Evolutionary conservation across 352 stramenopile genomes (phyloP).

Genomic region (Blastocystis sp.): DNA sequence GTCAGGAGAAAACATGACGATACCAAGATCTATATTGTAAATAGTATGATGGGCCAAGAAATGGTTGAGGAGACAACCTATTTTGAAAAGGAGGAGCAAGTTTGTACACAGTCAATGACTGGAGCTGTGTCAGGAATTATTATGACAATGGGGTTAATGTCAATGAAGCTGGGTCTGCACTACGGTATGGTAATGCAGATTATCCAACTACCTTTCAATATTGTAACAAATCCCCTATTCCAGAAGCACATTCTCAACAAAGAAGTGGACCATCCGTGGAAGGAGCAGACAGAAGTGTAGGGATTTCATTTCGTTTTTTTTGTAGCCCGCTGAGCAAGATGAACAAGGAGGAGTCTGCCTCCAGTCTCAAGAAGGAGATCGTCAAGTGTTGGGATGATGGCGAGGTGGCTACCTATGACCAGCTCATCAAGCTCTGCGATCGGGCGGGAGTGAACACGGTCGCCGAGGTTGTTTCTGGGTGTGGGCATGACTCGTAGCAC

Average conservation of each 20-base stretch:
- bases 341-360: not conserved
- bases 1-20: slow-evolving; percentile 40
- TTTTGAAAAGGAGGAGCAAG: slow-evolving; percentile 40
- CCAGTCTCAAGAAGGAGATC: slow-evolving; percentile 28
- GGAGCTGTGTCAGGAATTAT: not conserved
- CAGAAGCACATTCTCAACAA: slow-evolving; percentile 54
- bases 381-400: slow-evolving; percentile 50
- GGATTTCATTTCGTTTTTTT: not conserved
- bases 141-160: slow-evolving; percentile 54
- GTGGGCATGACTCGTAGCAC: not conserved
- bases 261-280: slow-evolving; percentile 10
- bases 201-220: slow-evolving; percentile 47
- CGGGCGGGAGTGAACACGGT: not conserved
- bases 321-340: slow-evolving; percentile 56
- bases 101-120: slow-evolving; percentile 47
- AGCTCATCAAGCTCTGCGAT: not conserved
- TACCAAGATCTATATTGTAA: slow-evolving; percentile 59
- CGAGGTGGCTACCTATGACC: slow-evolving; percentile 36
- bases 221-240: slow-evolving; percentile 56
- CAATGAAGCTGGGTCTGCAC: slow-evolving; percentile 44
- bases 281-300: slow-evolving; percentile 50
- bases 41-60: slow-evolving; percentile 29
- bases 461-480: not conserved
- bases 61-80: slow-evolving; percentile 53
- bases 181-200: slow-evolving; percentile 61